Evolutionary conservation across 768 basidiomycete genomes (phyloP).

Genomic region (Lyophyllum semitale): DNA sequence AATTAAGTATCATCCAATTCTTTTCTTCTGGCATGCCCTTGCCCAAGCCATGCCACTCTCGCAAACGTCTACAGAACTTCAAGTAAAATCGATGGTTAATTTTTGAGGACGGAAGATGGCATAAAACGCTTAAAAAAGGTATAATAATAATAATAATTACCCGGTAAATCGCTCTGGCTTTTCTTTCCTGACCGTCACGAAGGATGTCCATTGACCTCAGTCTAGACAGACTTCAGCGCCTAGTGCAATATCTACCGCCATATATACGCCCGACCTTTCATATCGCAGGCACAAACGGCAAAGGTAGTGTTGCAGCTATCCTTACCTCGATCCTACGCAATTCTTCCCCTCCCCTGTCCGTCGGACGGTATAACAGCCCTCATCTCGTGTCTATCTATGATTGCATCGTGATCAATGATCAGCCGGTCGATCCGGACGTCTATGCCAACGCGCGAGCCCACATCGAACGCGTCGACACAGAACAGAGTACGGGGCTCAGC

Average conservation of each 20-base stretch:
- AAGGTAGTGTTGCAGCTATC: slow-evolving; percentile 88
- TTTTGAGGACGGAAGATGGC: too few species aligned
- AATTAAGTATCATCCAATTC: too few species aligned
- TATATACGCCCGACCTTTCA: slow-evolving; percentile 85
- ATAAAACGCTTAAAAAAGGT: too few species aligned
- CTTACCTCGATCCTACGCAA: slow-evolving; percentile 72
- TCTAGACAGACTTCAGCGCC: slow-evolving; percentile 54
- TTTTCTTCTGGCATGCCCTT: too few species aligned
- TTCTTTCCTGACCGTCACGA: not conserved
- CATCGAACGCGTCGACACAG: slow-evolving; percentile 51
- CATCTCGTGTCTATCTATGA: slow-evolving; percentile 82
- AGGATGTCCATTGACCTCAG: slow-evolving; percentile 70
- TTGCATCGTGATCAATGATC: slow-evolving; percentile 68
- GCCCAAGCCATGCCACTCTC: too few species aligned
- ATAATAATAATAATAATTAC: too few species aligned
- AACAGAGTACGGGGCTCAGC: slow-evolving; percentile 50
- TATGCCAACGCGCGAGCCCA: slow-evolving; percentile 49
- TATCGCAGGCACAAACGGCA: slow-evolving; percentile 95
- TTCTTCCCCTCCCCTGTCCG: slow-evolving; percentile 53
- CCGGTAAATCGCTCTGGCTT: too few species aligned
- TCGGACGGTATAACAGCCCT: slow-evolving; percentile 91
- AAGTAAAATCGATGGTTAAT: too few species aligned
- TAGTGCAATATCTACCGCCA: slow-evolving; percentile 56
- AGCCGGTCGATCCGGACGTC: slow-evolving; percentile 44
- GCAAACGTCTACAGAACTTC: too few species aligned